phyloP scores from a whole-genome alignment of 2,329 filamentous ascomycete genomes.

The Capronia americana region DNA sequence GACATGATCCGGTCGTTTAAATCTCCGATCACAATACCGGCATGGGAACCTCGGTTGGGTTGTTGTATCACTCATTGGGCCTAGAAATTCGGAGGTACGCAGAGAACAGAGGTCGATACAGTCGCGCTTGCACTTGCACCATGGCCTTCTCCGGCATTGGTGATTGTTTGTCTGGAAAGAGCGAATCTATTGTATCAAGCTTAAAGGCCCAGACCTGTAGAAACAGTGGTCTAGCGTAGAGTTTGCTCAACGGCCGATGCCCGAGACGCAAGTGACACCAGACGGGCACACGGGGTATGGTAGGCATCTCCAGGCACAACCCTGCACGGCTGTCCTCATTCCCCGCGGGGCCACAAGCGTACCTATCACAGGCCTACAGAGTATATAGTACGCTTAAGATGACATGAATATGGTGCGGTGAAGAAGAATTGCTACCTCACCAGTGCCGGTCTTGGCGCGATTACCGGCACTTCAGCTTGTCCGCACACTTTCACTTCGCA shows the following conservation, averaged over 20 bases:
- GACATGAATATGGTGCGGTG: background rate
- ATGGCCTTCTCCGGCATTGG: background rate
- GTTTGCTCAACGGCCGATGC: background rate
- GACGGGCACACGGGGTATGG: no score
- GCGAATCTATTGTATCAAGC: background rate
- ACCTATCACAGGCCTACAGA: background rate
- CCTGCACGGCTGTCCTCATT: background rate
- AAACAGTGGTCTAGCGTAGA: background rate
- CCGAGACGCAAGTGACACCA: background rate
- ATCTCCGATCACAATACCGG: conserved; percentile 16
- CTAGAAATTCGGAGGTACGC: background rate
- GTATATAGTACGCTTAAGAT: background rate
- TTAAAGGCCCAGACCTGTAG: background rate
- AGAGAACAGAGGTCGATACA: background rate
- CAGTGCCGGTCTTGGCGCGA: background rate
- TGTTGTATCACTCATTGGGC: conserved; percentile 2
- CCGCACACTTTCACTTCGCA: background rate
- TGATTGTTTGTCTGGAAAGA: background rate
- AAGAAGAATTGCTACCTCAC: background rate
- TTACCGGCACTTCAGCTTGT: no score
- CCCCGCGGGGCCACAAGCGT: background rate
- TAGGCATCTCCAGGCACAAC: background rate
- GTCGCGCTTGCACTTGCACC: background rate
- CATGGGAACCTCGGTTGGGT: conserved; percentile 8
- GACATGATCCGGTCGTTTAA: conserved; percentile 13